Evolutionary conservation across 2,329 filamentous ascomycete species (phyloP), one percentile per base, ranked within the genome.

Genomic region (Cladosporium sp.): DNA sequence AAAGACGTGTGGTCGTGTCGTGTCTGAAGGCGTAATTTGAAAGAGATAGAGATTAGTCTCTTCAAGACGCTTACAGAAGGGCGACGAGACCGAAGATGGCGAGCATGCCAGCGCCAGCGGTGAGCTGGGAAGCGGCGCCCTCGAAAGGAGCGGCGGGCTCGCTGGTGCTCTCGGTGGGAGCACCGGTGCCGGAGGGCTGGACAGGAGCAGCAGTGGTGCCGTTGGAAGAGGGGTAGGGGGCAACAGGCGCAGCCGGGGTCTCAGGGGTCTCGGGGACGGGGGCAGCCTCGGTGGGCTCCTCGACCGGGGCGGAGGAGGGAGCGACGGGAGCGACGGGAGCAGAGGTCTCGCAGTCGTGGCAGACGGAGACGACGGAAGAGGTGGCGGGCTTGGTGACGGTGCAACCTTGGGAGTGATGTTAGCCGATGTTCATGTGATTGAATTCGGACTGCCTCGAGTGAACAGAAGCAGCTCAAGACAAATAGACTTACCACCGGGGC

Each of bases 1-100:
- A n/a, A n/a, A n/a, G n/a, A n/a, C n/a, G n/a, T n/a, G 13, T 48
- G 37, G 45, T 48, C 45, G 37, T n/a, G 24, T 48, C 37, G 27
- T 48, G 24, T 20, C 18, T 22, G 7, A 22, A 12, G 22, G 36
- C 29, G 17, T 17, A 8, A n/a, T 39, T n/a, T 11, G 32, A 39
- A 39, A 39, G 32, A 39, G n/a, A n/a, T n/a, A n/a, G n/a, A n/a
- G n/a, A n/a, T n/a, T n/a, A n/a, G 18, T 22, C 24, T 43, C 15
- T 6, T 38, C 15, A 6, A 15, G 22, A 12, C 18, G 39, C 47
- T 50, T 52, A 45, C 50, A 47, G 44, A 19, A 29, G 36, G 61
- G 73, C 74, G 57, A 70, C 74, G 57, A 77, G 69, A 68, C 73
- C 78, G 62, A 77, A 70, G 58, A 80, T 66, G 64, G 73, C 76